These are phyloP conservation scores for Agarophyton chilense DNA, from an alignment of 23 red algal genomes.

Conservation along the genomic window DNA sequence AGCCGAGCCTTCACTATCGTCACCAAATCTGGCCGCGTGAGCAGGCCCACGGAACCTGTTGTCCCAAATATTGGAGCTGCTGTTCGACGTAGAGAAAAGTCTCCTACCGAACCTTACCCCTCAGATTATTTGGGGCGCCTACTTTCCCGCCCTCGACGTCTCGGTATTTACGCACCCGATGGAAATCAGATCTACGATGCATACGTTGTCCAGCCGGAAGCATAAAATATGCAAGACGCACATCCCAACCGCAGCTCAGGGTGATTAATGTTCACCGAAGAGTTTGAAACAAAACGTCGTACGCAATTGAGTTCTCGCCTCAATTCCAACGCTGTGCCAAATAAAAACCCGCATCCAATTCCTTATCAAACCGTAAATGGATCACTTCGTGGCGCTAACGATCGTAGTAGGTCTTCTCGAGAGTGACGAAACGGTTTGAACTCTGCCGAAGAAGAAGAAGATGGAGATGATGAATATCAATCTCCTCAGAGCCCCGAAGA, in stretches of 20 bases:
- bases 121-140: too few relatives aligned
- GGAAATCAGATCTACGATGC: not conserved
- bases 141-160: not conserved
- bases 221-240: not conserved
- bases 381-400: conserved; percentile 9
- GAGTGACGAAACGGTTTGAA: not conserved
- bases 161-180: not conserved
- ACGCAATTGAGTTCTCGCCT: too few relatives aligned
- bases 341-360: too few relatives aligned
- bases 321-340: too few relatives aligned
- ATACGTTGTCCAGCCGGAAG: too few relatives aligned
- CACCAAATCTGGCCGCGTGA: conserved; percentile 51
- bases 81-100: too few relatives aligned
- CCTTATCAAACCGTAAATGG: too few relatives aligned
- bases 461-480: too few relatives aligned
- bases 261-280: not conserved
- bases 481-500: too few relatives aligned
- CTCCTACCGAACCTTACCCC: too few relatives aligned
- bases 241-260: not conserved
- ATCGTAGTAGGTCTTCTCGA: not conserved
- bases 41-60: conserved; percentile 45
- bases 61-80: too few relatives aligned
- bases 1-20: not conserved
- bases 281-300: not conserved
- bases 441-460: conserved; percentile 15